Evolutionary conservation across 2,329 filamentous ascomycete genomes (phyloP), one percentile per base, ranked within the genome.

Genomic region (Epichloe glyceriae): DNA sequence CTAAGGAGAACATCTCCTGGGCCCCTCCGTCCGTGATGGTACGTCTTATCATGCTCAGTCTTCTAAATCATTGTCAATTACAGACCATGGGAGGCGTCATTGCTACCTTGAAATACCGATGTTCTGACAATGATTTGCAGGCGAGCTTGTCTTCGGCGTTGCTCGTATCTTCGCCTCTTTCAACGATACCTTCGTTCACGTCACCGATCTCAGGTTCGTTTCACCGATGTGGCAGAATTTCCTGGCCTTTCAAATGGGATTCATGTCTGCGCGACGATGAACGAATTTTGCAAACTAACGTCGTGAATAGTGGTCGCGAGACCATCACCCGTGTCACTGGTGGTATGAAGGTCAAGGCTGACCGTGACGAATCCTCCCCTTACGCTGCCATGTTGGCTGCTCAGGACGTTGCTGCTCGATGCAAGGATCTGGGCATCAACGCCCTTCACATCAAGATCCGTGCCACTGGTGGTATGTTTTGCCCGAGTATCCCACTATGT

Each of bases 291-390:
- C 15, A 44, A 14, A 47, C 50, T 55, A 40, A 57, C 46, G 46
- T 33, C 4, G 5, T 33, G 7, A 80, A 72, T 79, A 94, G 88
- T 78, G 93, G 93, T 78, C 93, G 93, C 77, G 93, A 98, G 86
- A 98, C 94, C 78, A 96, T 98, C 80, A 88, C 83, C 83, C 90
- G 93, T 88, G 91, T 98, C 64, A 98, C 94, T 67, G 93, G 94
- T 79, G 94, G 94, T 71, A 98, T 98, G 93, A 98, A 98, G 83
- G 93, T 98, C 83, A 98, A 98, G 86, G 90, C 90, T 75, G 90
- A 98, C 71, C 91, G 93, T 82, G 93, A 98, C 79, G 93, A 98
- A 82, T 97, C 91, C 68, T 97, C 93, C 63, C 93, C 93, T 67
- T 98, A 98, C 82, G 93, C 93, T 68, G 93, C 93, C 77, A 98